These are phyloP conservation scores for Venturia nashicola DNA, from an alignment of 2,329 filamentous ascomycete genomes.

Conservation along the genomic window DNA sequence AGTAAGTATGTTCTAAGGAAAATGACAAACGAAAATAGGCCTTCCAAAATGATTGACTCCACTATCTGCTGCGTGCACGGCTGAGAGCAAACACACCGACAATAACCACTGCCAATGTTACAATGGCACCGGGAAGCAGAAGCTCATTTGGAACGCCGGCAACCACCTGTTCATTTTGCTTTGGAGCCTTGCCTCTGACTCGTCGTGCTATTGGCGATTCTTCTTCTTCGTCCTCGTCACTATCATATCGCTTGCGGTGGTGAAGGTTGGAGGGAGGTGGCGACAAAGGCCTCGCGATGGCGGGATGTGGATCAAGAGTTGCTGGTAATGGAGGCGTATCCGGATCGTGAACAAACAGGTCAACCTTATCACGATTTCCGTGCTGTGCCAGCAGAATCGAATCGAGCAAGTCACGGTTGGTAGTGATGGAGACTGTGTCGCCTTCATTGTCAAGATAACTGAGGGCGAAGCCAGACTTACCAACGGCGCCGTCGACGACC, in stretches of 20 bases:
- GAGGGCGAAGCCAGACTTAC: constrained; percentile 70
- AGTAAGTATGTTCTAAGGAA: background rate
- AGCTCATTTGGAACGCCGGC: constrained; percentile 88
- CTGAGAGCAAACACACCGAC: constrained; percentile 84
- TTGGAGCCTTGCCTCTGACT: constrained; percentile 26
- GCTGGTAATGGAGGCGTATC: constrained; percentile 70
- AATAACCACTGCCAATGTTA: constrained; percentile 89
- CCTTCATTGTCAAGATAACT: constrained; percentile 97
- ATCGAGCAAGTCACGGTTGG: constrained; percentile 83
- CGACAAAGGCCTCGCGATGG: constrained; percentile 35
- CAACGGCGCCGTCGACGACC: constrained; percentile 68
- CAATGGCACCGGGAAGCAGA: constrained; percentile 83
- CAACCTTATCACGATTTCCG: constrained; percentile 77
- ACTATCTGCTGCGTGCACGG: constrained; percentile 38
- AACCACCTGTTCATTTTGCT: constrained; percentile 65
- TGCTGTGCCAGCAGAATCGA: constrained; percentile 75
- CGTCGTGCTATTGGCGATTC: constrained; percentile 35
- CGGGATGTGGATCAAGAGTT: constrained; percentile 47
- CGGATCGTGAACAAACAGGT: constrained; percentile 91
- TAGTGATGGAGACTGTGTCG: constrained; percentile 92
- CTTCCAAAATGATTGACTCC: background rate
- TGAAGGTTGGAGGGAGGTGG: constrained; percentile 38
- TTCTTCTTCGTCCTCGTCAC: constrained; percentile 46
- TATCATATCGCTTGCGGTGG: constrained; percentile 34
- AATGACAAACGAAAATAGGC: background rate